A percentile compares a stretch with the other conserved stretches of the same genome.
Conservation (phyloP, 768 basidiomycete species). For the Pisolithus albus region DNA sequence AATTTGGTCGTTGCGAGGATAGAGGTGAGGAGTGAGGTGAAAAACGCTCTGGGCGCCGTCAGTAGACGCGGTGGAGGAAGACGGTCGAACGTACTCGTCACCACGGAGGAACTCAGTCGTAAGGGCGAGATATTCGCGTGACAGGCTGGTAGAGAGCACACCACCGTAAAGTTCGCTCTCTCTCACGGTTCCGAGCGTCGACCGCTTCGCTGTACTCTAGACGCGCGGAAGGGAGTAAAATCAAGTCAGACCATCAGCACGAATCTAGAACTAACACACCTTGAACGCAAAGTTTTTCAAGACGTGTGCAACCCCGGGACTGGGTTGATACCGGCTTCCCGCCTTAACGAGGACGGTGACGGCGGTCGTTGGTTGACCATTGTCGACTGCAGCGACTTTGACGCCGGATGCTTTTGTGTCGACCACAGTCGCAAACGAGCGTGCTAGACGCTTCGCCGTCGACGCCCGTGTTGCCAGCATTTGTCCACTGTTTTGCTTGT, state of each 20-base stretch:
- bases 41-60: constrained; percentile 56
- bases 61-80: background rate
- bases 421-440: constrained; percentile 77
- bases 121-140: constrained; percentile 85
- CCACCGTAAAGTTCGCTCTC: constrained; percentile 94
- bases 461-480: constrained; percentile 63
- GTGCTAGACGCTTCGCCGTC: constrained; percentile 51
- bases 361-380: constrained; percentile 74
- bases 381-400: constrained; percentile 81
- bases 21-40: constrained; percentile 83
- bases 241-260: background rate
- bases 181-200: constrained; percentile 83
- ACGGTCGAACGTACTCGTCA: constrained; percentile 72
- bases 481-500: constrained; percentile 27
- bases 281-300: constrained; percentile 99
- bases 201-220: constrained; percentile 84
- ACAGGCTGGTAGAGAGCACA: constrained; percentile 75
- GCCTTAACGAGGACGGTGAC: constrained; percentile 91
- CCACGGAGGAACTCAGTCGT: constrained; percentile 93
- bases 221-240: background rate
- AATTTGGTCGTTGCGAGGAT: constrained; percentile 79
- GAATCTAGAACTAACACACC: constrained; percentile 38
- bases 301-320: constrained; percentile 86
- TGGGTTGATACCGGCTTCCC: constrained; percentile 81
- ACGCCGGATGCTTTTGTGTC: constrained; percentile 59